phyloP scores from a whole-genome alignment of 129 eudicot species.

The Calendula officinalis region DNA sequence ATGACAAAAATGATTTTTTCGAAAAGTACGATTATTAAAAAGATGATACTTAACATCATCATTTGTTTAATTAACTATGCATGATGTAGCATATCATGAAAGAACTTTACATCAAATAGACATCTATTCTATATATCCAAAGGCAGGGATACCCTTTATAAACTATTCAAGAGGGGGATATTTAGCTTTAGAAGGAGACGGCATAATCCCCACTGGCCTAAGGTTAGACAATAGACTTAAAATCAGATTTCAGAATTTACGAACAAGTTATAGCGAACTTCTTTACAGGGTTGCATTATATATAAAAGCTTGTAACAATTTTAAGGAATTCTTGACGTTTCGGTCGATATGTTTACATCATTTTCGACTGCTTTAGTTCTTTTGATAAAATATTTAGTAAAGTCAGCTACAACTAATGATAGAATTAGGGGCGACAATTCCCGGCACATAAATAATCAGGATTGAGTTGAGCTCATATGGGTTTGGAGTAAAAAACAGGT shows the following conservation, averaged over 20 bases:
- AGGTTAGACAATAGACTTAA: constrained; percentile 17
- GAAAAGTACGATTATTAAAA: background rate
- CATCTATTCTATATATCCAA: constrained; percentile 18
- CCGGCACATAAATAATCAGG: too few relatives aligned
- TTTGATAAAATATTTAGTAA: constrained; percentile 14
- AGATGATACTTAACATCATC: constrained; percentile 14
- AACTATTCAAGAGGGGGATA: constrained; percentile 33
- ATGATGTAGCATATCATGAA: constrained; percentile 19
- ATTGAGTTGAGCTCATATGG: too few relatives aligned
- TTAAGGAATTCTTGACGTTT: constrained; percentile 14
- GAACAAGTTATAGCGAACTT: constrained; percentile 28
- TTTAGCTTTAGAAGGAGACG: constrained; percentile 35
- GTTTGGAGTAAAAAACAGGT: too few relatives aligned
- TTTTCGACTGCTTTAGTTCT: background rate
- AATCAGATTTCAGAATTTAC: constrained; percentile 14
- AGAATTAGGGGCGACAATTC: constrained; percentile 26
- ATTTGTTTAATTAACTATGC: constrained; percentile 8
- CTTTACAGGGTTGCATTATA: constrained; percentile 36
- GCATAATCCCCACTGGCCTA: constrained; percentile 44
- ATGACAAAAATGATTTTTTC: too few relatives aligned
- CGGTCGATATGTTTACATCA: constrained; percentile 8
- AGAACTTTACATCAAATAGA: constrained; percentile 31
- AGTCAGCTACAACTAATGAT: constrained; percentile 13
- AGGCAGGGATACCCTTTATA: constrained; percentile 30
- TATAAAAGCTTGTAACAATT: constrained; percentile 14